Evolutionary conservation across 1,284 basidiomycete species (phyloP).

Genomic region (Neonothopanus nambi): DNA sequence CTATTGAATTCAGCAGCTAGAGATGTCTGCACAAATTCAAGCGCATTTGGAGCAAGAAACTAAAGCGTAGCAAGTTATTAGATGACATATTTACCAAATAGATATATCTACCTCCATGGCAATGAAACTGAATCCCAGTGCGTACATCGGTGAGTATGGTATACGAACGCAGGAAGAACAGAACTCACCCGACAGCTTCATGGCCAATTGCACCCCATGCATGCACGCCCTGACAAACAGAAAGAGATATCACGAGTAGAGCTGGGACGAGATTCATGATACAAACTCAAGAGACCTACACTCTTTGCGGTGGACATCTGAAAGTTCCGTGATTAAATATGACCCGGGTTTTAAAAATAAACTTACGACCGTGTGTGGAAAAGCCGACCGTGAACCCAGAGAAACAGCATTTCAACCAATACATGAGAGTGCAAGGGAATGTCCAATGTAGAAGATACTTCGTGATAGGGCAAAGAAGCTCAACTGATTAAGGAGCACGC

Average conservation of each 20-base stretch:
- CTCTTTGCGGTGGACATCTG: too few relatives aligned
- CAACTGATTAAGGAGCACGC: too few relatives aligned
- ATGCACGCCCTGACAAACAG: not conserved
- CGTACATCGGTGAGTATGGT: not conserved
- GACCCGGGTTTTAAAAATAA: too few relatives aligned
- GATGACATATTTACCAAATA: not conserved
- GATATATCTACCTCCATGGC: slow-evolving; percentile 3
- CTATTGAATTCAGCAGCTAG: not conserved
- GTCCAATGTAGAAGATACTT: too few relatives aligned
- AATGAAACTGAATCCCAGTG: not conserved
- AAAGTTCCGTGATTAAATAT: too few relatives aligned
- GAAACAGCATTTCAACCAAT: too few relatives aligned
- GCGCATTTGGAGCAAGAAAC: slow-evolving; percentile 6
- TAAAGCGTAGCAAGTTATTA: not conserved
- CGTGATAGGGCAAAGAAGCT: too few relatives aligned
- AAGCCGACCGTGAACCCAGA: too few relatives aligned
- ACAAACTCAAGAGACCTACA: too few relatives aligned
- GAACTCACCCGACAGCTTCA: slow-evolving; percentile 5
- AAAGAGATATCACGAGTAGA: not conserved
- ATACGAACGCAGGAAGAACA: not conserved
- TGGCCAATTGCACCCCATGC: slow-evolving; percentile 7
- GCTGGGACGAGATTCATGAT: too few relatives aligned
- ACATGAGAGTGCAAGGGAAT: too few relatives aligned
- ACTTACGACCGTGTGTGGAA: too few relatives aligned
- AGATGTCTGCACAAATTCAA: slow-evolving; percentile 1